Evolutionary conservation across 108 stramenopile genomes (phyloP).

Genomic region (Cyclotella choctawhatcheeana): DNA sequence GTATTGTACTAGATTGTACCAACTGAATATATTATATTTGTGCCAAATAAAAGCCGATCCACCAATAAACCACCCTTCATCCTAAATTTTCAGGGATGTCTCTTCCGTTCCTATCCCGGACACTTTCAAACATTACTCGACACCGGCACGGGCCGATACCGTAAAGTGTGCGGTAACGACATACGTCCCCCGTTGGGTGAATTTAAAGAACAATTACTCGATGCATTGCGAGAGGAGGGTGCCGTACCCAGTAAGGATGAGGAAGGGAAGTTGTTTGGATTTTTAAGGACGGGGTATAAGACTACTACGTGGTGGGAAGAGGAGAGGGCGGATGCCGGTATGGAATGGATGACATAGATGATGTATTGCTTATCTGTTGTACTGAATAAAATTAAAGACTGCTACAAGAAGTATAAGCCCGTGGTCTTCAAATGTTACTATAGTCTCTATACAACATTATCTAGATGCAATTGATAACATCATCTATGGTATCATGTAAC

Average conservation of each 20-base stretch:
- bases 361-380: no score
- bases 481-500: no score
- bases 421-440: no score
- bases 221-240: slow-evolving; percentile 79
- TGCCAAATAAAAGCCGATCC: slow-evolving; percentile 50
- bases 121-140: slow-evolving; percentile 92
- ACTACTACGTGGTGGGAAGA: slow-evolving; percentile 95
- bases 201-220: slow-evolving; percentile 92
- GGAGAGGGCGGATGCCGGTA: slow-evolving; percentile 77
- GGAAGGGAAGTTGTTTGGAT: slow-evolving; percentile 76
- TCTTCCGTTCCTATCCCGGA: slow-evolving; percentile 94
- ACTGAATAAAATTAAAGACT: no score
- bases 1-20: neutral
- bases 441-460: no score
- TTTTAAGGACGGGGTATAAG: slow-evolving; percentile 89
- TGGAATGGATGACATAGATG: slow-evolving; percentile 77
- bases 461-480: no score
- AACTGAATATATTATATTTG: neutral
- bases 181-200: slow-evolving; percentile 83
- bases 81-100: slow-evolving; percentile 93
- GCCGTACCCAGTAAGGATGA: slow-evolving; percentile 64
- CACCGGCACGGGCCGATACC: slow-evolving; percentile 85
- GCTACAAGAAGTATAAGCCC: no score
- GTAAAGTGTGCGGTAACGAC: slow-evolving; percentile 68
- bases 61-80: slow-evolving; percentile 89